Percentiles rank a stretch among this genome's conserved stretches.
Evolutionary conservation across 1,284 basidiomycete species (phyloP).

Genomic region (Tremellales sp.): DNA sequence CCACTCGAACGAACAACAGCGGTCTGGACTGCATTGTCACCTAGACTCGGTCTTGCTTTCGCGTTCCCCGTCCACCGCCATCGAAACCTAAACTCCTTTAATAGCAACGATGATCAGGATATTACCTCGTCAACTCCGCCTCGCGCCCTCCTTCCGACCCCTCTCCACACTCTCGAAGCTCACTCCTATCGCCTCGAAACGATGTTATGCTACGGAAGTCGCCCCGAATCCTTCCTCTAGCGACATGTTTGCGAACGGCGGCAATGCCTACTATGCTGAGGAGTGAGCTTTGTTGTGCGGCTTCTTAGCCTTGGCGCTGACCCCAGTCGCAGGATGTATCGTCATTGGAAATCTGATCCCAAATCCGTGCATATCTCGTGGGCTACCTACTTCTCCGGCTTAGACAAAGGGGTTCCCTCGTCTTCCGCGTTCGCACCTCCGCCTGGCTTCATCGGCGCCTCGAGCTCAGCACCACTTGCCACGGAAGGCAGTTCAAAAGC

Average conservation of each 20-base stretch:
- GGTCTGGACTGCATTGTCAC: too few species aligned
- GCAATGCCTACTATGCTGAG: constrained; percentile 91
- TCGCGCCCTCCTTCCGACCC: background rate
- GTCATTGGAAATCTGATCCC: constrained; percentile 84
- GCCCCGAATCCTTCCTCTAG: constrained; percentile 45
- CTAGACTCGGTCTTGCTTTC: too few species aligned
- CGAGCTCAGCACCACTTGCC: constrained; percentile 59
- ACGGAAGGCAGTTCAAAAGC: constrained; percentile 79
- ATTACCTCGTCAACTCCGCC: background rate
- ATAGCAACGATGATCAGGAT: background rate
- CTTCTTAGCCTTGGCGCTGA: background rate
- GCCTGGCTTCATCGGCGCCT: constrained; percentile 55
- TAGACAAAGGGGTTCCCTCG: constrained; percentile 83
- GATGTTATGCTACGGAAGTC: constrained; percentile 36
- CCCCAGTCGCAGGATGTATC: constrained; percentile 67
- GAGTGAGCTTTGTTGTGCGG: constrained; percentile 52
- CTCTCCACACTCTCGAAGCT: background rate
- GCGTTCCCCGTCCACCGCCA: background rate
- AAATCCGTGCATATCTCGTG: constrained; percentile 90
- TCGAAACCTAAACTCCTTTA: background rate
- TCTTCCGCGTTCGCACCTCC: constrained; percentile 81
- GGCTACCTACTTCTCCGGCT: constrained; percentile 89
- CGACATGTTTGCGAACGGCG: constrained; percentile 76
- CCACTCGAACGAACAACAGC: too few species aligned
- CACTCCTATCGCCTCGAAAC: constrained; percentile 12